These are phyloP conservation scores for Paramecium sexaurelia DNA, from an alignment of 73 alveolate genomes.

Conservation along the genomic window DNA sequence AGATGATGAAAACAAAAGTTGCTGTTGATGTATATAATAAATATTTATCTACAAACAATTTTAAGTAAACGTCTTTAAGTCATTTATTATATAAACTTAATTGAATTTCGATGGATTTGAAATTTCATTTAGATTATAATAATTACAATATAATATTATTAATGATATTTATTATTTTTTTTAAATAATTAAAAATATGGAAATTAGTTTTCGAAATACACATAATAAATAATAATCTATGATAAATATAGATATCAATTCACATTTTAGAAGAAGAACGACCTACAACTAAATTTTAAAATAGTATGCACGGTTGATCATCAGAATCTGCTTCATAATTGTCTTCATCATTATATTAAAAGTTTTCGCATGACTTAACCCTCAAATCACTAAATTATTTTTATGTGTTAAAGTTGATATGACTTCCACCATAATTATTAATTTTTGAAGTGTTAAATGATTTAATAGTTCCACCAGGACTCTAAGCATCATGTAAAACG, in stretches of 20 bases:
- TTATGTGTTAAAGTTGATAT: neutral
- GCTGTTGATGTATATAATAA: neutral
- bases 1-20: neutral
- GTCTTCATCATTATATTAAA: neutral
- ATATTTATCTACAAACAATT: neutral
- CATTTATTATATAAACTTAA: too few species aligned
- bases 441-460: slow-evolving; percentile 29
- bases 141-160: too few species aligned
- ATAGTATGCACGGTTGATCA: neutral
- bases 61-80: too few species aligned
- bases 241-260: neutral
- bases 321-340: slow-evolving; percentile 7
- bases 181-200: too few species aligned
- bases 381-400: neutral
- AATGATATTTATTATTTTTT: too few species aligned
- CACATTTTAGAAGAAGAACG: slow-evolving; percentile 28
- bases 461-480: neutral
- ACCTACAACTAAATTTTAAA: slow-evolving; percentile 23
- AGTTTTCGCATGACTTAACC: slow-evolving; percentile 1
- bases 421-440: slow-evolving; percentile 2
- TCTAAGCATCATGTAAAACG: neutral
- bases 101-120: too few species aligned
- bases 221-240: too few species aligned
- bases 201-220: too few species aligned
- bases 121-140: too few species aligned